A percentile compares a stretch with the other conserved stretches of the same genome.
phyloP scores from a whole-genome alignment of 2,329 filamentous ascomycete genomes.

The Dothistroma pini region DNA sequence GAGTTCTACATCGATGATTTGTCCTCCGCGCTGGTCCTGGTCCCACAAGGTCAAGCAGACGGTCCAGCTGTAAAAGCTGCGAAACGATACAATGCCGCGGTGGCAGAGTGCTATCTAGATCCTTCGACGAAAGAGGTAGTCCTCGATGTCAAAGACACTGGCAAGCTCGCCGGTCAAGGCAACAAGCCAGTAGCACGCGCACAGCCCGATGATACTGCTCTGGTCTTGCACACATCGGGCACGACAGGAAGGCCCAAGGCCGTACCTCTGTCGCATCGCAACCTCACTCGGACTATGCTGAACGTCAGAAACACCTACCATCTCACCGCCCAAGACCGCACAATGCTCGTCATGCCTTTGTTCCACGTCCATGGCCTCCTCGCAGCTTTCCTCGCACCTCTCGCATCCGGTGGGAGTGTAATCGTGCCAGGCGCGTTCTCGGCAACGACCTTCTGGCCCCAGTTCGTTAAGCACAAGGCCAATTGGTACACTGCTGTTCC shows the following conservation, averaged over 20 bases:
- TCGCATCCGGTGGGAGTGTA: constrained; percentile 72
- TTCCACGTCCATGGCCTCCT: constrained; percentile 90
- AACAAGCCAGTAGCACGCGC: constrained; percentile 51
- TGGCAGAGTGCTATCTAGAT: constrained; percentile 84
- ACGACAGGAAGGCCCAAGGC: constrained; percentile 84
- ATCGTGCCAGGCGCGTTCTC: constrained; percentile 78
- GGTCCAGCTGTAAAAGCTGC: constrained; percentile 73
- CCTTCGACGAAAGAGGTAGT: constrained; percentile 57
- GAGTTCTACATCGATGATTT: constrained; percentile 91
- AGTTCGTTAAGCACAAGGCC: constrained; percentile 69
- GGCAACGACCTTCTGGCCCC: constrained; percentile 74
- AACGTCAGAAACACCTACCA: constrained; percentile 78
- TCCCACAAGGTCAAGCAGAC: constrained; percentile 65
- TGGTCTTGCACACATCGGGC: constrained; percentile 79
- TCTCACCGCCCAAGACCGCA: constrained; percentile 67
- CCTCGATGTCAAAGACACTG: constrained; percentile 72
- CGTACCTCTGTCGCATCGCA: constrained; percentile 75
- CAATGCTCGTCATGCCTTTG: constrained; percentile 83
- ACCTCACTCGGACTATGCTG: constrained; percentile 76
- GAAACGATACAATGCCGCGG: constrained; percentile 73
- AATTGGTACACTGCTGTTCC: constrained; percentile 96
- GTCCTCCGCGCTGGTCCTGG: constrained; percentile 71
- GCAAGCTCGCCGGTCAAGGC: constrained; percentile 57
- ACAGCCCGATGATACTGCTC: constrained; percentile 70
- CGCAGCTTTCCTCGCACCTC: constrained; percentile 73